Percentiles rank a stretch among this genome's conserved stretches.
Conservation (phyloP, 2,329 filamentous ascomycete genomes). For the Pochonia chlamydosporia region DNA sequence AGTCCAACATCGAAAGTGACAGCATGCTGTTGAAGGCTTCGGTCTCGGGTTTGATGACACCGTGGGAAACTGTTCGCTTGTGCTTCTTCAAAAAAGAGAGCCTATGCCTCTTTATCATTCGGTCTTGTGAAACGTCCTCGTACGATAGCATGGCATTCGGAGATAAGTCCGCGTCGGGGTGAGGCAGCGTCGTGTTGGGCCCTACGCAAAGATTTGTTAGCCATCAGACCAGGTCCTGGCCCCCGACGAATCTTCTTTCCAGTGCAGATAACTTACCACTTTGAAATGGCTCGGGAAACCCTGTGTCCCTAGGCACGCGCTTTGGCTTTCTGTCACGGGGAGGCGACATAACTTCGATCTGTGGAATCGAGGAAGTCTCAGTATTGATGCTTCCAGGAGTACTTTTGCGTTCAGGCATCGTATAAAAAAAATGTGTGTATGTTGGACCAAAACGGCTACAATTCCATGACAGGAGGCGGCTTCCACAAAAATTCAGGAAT, state of each 20-base stretch:
- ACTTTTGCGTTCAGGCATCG: conserved; percentile 5
- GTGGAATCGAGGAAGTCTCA: conserved; percentile 9
- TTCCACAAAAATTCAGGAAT: not conserved
- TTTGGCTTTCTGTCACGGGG: conserved; percentile 15
- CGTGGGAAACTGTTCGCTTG: conserved; percentile 41
- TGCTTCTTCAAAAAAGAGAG: conserved; percentile 42
- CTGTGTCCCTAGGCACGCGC: conserved; percentile 35
- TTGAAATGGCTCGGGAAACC: conserved; percentile 46
- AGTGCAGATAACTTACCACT: conserved; percentile 41
- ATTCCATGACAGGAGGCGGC: not conserved
- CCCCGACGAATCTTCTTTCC: no score
- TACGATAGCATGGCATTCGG: conserved; percentile 51
- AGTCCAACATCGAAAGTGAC: conserved; percentile 25
- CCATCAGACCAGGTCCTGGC: not conserved
- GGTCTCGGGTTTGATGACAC: conserved; percentile 33
- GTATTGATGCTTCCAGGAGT: conserved; percentile 4
- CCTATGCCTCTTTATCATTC: conserved; percentile 36
- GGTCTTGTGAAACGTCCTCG: conserved; percentile 42
- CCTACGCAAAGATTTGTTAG: conserved; percentile 19
- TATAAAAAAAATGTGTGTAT: not conserved
- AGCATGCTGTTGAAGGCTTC: conserved; percentile 26
- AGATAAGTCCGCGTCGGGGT: conserved; percentile 55
- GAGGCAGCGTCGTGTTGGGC: conserved; percentile 55
- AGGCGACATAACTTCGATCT: conserved; percentile 22
- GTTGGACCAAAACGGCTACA: not conserved